Evolutionary conservation across 2,329 filamentous ascomycete genomes (phyloP).

Genomic region (Apiospora koreana): DNA sequence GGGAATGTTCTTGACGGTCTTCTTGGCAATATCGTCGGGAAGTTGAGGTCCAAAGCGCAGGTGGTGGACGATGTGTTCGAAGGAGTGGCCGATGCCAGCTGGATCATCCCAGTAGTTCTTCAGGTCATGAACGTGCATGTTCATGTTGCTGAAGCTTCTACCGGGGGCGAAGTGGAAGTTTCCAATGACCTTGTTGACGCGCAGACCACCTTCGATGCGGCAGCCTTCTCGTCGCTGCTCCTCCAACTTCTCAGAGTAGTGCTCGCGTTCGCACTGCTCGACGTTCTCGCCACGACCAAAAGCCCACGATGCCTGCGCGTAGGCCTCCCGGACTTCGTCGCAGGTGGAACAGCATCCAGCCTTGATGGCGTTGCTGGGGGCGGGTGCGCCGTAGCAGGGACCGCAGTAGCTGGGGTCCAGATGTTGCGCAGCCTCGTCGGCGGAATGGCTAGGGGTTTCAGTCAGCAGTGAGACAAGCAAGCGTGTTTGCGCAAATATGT

Average conservation of each 20-base stretch:
- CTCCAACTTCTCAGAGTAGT: slow-evolving; percentile 87
- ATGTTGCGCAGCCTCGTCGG: slow-evolving; percentile 71
- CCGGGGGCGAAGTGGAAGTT: slow-evolving; percentile 99
- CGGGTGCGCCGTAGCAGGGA: slow-evolving; percentile 81
- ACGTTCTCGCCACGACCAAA: slow-evolving; percentile 91
- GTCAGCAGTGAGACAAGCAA: neutral
- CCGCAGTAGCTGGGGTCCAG: slow-evolving; percentile 93
- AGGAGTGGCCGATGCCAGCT: slow-evolving; percentile 68
- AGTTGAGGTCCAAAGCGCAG: slow-evolving; percentile 92
- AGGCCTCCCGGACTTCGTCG: slow-evolving; percentile 94
- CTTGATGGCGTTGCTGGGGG: slow-evolving; percentile 73
- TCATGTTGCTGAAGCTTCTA: slow-evolving; percentile 92
- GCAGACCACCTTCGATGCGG: slow-evolving; percentile 86
- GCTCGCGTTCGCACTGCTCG: slow-evolving; percentile 92
- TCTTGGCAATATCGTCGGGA: slow-evolving; percentile 67
- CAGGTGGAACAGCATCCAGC: slow-evolving; percentile 95
- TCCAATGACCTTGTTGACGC: slow-evolving; percentile 97
- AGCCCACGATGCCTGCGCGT: slow-evolving; percentile 86
- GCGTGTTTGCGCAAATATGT: neutral
- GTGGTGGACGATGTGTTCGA: slow-evolving; percentile 85
- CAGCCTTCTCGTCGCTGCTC: slow-evolving; percentile 90
- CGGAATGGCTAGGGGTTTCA: slow-evolving; percentile 55
- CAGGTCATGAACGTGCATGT: slow-evolving; percentile 96
- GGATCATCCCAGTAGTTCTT: slow-evolving; percentile 88
- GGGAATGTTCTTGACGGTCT: slow-evolving; percentile 51